These are phyloP conservation scores for Penicillium vulpinum DNA, from an alignment of 2,329 filamentous ascomycete genomes.

Conservation along the genomic window DNA sequence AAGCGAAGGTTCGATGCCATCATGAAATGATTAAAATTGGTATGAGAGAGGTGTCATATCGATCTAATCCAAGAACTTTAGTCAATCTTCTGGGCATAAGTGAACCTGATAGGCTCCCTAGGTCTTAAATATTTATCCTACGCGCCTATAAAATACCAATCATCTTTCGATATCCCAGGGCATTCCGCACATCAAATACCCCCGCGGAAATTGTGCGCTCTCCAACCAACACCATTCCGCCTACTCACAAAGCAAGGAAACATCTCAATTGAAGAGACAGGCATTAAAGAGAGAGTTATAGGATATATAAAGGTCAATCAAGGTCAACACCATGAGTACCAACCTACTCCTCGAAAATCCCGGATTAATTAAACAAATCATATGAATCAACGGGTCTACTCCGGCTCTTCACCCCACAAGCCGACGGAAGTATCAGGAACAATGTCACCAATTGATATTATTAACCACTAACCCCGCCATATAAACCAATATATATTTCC, in stretches of 20 bases:
- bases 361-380: neutral
- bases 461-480: neutral
- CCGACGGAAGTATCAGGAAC: conserved; percentile 1
- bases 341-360: too few relatives aligned
- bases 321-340: neutral
- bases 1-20: too few relatives aligned
- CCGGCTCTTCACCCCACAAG: neutral
- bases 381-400: neutral
- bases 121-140: neutral
- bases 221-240: neutral
- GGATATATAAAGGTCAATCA: neutral
- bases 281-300: too few relatives aligned
- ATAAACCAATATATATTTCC: neutral
- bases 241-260: neutral
- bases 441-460: neutral
- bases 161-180: neutral
- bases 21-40: neutral
- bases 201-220: conserved; percentile 7
- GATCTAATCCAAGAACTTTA: neutral
- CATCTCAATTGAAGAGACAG: neutral
- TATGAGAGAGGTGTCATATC: neutral
- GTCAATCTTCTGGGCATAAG: neutral
- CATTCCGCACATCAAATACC: conserved; percentile 5
- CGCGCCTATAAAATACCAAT: neutral
- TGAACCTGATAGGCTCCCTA: neutral